phyloP scores from a whole-genome alignment of 2,329 filamentous ascomycete species.

The Leptographium galeiforme region DNA sequence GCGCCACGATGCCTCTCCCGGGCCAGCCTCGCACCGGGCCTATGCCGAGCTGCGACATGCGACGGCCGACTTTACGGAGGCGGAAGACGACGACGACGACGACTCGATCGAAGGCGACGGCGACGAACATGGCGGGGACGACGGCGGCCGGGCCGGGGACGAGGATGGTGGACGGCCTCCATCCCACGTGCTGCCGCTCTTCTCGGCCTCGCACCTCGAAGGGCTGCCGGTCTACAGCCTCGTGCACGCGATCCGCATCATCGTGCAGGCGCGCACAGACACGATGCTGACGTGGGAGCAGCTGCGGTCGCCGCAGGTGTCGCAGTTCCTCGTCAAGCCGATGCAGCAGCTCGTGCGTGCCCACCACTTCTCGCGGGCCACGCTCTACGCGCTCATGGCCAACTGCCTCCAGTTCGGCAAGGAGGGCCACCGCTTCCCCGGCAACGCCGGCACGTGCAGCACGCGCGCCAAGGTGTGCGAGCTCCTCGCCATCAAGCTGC shows the following conservation, averaged over 20 bases:
- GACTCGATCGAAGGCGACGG: slow-evolving; percentile 22
- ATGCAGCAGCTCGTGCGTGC: slow-evolving; percentile 80
- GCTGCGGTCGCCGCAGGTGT: slow-evolving; percentile 86
- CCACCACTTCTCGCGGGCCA: slow-evolving; percentile 74
- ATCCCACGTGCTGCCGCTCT: slow-evolving; percentile 52
- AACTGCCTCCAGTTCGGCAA: slow-evolving; percentile 91
- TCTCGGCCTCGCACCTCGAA: slow-evolving; percentile 74
- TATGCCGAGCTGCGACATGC: slow-evolving; percentile 35
- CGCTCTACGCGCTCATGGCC: slow-evolving; percentile 79
- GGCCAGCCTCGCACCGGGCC: slow-evolving; percentile 16
- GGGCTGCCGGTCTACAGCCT: slow-evolving; percentile 78
- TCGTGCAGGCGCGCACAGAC: slow-evolving; percentile 76
- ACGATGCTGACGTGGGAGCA: slow-evolving; percentile 92
- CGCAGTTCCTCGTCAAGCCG: slow-evolving; percentile 88
- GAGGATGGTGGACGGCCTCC: slow-evolving; percentile 19
- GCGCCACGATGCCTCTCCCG: slow-evolving; percentile 9
- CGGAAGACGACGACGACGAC: slow-evolving; percentile 38
- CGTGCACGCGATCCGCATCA: slow-evolving; percentile 76
- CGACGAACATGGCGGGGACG: slow-evolving; percentile 16
- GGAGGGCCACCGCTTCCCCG: slow-evolving; percentile 68
- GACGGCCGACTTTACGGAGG: slow-evolving; percentile 52
- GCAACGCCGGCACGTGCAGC: slow-evolving; percentile 69
- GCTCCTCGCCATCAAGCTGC: slow-evolving; percentile 72
- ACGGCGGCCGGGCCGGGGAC: slow-evolving; percentile 13
- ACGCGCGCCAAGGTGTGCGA: slow-evolving; percentile 85